phyloP scores from a whole-genome alignment of 1,284 basidiomycete genomes.

The Cryptococcus jaspeensis region DNA sequence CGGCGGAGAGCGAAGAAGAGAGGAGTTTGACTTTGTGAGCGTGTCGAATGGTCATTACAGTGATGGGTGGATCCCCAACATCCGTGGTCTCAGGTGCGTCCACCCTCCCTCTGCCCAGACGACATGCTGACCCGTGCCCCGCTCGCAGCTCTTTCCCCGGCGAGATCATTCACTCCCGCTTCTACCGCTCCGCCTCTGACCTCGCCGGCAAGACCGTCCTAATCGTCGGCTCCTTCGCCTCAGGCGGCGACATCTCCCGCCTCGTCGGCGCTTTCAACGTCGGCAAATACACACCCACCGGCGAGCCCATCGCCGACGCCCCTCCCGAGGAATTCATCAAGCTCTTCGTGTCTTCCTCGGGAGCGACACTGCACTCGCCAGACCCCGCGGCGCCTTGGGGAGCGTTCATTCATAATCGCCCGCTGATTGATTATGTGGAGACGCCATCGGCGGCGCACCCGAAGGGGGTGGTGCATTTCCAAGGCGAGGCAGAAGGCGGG shows the following conservation, averaged over 20 bases:
- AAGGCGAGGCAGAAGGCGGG: conserved; percentile 18
- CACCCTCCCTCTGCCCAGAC: neutral
- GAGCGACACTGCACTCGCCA: conserved; percentile 7
- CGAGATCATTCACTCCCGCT: conserved; percentile 53
- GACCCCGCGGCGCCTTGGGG: conserved; percentile 38
- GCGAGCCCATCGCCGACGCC: conserved; percentile 4
- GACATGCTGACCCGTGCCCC: too few relatives aligned
- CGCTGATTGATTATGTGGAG: conserved; percentile 43
- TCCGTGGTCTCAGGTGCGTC: conserved; percentile 48
- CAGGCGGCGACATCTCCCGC: conserved; percentile 56
- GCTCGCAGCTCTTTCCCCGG: conserved; percentile 43
- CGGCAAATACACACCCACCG: conserved; percentile 4
- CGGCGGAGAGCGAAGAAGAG: conserved; percentile 2
- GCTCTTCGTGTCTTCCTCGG: conserved; percentile 43
- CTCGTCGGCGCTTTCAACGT: conserved; percentile 51
- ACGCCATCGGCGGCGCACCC: conserved; percentile 4
- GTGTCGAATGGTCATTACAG: conserved; percentile 56
- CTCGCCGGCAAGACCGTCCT: conserved; percentile 50
- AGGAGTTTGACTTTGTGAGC: conserved; percentile 43
- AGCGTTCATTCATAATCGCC: conserved; percentile 34
- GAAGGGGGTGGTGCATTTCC: conserved; percentile 34
- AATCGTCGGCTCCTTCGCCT: conserved; percentile 56
- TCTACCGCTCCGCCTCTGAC: conserved; percentile 50
- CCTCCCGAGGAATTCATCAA: conserved; percentile 14
- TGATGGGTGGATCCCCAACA: conserved; percentile 53